Evolutionary conservation across 1,284 basidiomycete genomes (phyloP), one percentile per base, ranked within the genome.

Genomic region (Hemileia vastatrix): DNA sequence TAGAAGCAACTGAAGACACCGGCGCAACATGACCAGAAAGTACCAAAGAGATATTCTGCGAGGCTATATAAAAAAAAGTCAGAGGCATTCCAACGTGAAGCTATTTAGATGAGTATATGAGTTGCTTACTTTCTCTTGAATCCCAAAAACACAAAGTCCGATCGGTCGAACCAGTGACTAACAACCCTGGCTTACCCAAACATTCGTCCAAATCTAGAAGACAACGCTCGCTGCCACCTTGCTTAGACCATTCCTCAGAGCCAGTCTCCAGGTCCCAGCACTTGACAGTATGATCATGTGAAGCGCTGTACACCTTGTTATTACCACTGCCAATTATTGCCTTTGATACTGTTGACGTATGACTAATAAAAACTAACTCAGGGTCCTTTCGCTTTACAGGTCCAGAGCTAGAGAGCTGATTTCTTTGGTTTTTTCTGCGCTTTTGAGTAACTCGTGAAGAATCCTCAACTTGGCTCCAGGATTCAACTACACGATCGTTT

Each of bases 271-370:
- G 68, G 51, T 80, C 79, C 78, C 79, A 80, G 1, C 76, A 76
- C 50, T 78, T 72, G 13, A 80, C 77, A 32, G 76, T 77, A 23
- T 80, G 79, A 67, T 81, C 79, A 76, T 77, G 78, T 0, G 77
- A 78, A 1, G 77, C 77, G 32, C 66, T 70, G 53, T 65, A 73
- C 9, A 66, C 71, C 55, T 65, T 68, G 8, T 58, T 51, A 5
- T 24, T n/a, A 61, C 49, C 64, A n/a, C 63, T 65, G 9, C 56
- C 70, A 11, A 87, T 88, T 0, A 81, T 67, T 1, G 81, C 86
- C 44, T 81, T 81, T 8, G 86, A 87, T 0, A 90, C 84, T 11
- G 86, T 81, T 24, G 80, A 83, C 0, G 83, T 84, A 72, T 91
- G 88, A 0, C 84, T 86, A 67, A 85, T 86, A 51, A 91, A 77